Evolutionary conservation across 1,284 basidiomycete species (phyloP), one percentile per base, ranked within the genome.

Genomic region (Heliocybe sulcata): DNA sequence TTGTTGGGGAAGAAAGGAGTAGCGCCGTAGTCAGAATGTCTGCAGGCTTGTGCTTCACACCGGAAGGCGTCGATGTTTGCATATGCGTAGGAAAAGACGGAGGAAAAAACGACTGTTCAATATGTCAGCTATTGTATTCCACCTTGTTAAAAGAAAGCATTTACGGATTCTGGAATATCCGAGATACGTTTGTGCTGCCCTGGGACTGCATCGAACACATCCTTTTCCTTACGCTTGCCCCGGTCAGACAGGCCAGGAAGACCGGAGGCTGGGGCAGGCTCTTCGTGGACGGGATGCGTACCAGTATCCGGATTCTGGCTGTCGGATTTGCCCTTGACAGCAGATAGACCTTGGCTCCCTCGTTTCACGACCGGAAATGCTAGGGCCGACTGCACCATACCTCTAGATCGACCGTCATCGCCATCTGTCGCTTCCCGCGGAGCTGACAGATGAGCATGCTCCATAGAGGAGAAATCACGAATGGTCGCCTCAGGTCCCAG

Each of bases 11-110:
- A 64, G 64, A 2, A 65, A 64, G n/a, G 60, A 62, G 50, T 59
- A 59, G 11, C 63, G 62, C 14, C 63, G 57, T 42, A n/a, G 51
- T 57, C 8, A 61, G 61, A 29, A 71, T 70, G 9, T 64, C 65
- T 25, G 64, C 57, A 25, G 68, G 68, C 56, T 70, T 55, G 4
- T 47, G 42, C 22, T n/a, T 19, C 12, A 54, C 59, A 29, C 61
- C 64, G 12, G 12, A 9, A 4, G 71, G 72, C 12, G 72, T 73
- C 2, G 72, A 73, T n/a, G 71, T 72, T 27, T 60, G 59, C 49
- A 73, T 64, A 50, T 72, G 61, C 38, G 69, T 63, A n/a, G 72
- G 71, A 54, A 73, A 73, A 26, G 71, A 72, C 14, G 70, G 70
- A 6, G 70, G 69, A 12, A 70, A 60, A 56, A 66, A 69, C 8